Base-by-base conservation (phyloP, 352 stramenopile genomes). In the Phytophthora constricta region DNA sequence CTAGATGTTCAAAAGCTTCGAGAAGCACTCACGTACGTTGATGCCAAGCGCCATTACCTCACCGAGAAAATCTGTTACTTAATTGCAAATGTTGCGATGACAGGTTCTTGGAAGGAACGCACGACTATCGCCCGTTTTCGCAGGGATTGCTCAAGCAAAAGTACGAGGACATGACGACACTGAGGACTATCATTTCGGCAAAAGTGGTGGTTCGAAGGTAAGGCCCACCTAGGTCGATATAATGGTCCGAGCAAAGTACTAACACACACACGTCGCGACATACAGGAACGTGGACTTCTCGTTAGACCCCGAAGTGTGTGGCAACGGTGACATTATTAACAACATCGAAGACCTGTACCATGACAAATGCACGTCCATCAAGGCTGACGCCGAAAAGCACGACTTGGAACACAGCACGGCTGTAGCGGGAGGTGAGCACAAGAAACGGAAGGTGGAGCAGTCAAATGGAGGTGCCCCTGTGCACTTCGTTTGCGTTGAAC, bases 101-200 rank as follows among this genome's bases (percentile, higher is more conserved):
- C n/a, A 92, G 84, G 28, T 66, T 79, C 34, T 65, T 96, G 48
- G 79, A 89, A 11, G 88, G 88, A 3, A 79, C 72, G 1, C 86
- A 93, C 49, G 88, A 96, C 64, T 96, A 95, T 33, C 80, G 86
- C 2, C 70, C 77, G n/a, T 92, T 96, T 64, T 94, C 88, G 0
- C 82, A 94, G 48, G 86, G 88, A 5, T 64, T 95, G 28, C 71
- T 83, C 45, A 92, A 91, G 53, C 58, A 69, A 8, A 66, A 79
- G 54, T 88, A 81, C 17, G 76, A 74, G 19, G 81, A 91, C 20
- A 80, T 86, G 31, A 87, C 77, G 7, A 93, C 82, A 7, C 55
- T 92, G 23, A 80, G 88, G 5, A 94, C 85, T 9, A 72, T 96
- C 5, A 56, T 93, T 10, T 91, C 83, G 0, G 70, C 77, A 1